phyloP scores from a whole-genome alignment of 2,329 filamentous ascomycete genomes.

The Aspergillus fumigatiaffinis region DNA sequence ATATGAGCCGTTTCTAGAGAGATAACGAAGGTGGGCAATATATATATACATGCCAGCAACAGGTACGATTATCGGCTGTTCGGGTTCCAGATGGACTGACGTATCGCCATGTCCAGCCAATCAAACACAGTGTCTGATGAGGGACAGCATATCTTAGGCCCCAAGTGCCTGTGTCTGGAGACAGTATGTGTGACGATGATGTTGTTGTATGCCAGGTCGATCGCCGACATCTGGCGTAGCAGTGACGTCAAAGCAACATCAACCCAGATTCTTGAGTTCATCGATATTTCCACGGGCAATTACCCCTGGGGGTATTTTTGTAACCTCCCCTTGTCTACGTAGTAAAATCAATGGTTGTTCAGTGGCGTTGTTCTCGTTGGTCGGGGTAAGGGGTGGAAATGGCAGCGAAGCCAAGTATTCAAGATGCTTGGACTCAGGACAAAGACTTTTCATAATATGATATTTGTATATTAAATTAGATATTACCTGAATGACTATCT shows the following conservation, averaged over 20 bases:
- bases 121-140: neutral
- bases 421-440: neutral
- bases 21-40: neutral
- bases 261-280: neutral
- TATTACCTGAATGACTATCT: neutral
- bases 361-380: neutral
- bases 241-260: conserved; percentile 9
- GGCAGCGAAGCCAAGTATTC: neutral
- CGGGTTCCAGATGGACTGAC: neutral
- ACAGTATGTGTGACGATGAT: neutral
- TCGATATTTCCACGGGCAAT: neutral
- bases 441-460: neutral
- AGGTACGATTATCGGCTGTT: neutral
- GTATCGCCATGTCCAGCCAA: neutral
- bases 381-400: neutral
- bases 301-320: neutral
- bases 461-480: neutral
- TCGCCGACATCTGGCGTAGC: conserved; percentile 6
- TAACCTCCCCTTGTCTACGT: neutral
- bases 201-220: neutral
- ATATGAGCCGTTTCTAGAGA: neutral
- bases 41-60: neutral
- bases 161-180: neutral
- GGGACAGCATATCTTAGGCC: no score
- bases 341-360: neutral